Base-by-base conservation (phyloP, 2,329 filamentous ascomycete species). In the Aspergillus transmontanensis region DNA sequence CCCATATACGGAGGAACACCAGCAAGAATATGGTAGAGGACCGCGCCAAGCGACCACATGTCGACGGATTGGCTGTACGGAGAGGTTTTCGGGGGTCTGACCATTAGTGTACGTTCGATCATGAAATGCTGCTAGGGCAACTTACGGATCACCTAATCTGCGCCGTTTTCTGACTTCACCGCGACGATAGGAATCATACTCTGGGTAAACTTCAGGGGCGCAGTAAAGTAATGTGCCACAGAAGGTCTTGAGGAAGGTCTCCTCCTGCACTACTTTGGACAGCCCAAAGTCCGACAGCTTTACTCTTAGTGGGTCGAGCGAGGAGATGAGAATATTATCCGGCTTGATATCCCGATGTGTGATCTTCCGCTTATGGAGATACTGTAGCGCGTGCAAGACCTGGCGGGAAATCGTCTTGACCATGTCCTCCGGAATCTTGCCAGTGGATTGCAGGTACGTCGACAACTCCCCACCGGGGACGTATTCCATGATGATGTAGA, bases 311-410 rank as follows among this genome's bases (percentile, higher is more conserved):
- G 94, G 93, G 6, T 89, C 82, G 11, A 87, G 76, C 0, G 88
- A 89, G 12, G 89, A 84, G 68, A 98, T 91, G 46, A 99, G 84
- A 64, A 99, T 97, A 73, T 99, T 99, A 82, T 99, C 95, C 0
- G 95, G 95, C 75, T 99, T 99, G 73, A 99, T 93, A 77, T 99
- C 95, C n/a, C 95, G 90, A 79, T 99, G 95, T 0, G 94, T 98
- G 70, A 99, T 97, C 73, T 90, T 93, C 71, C 91, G 90, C 59
- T 85, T 83, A 76, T 99, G 95, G 10, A 99, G 83, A 75, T 99
- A 97, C 34, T 88, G 88, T 58, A 99, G 81, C 2, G 94, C 94
- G 69, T 90, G 87, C 50, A 97, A 81, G 41, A 98, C 86, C 63
- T 82, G 81, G 12, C 79, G 76, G 19, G 93, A 87, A 76, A 97